These are phyloP conservation scores for Vanrija sp. DNA, from an alignment of 1,284 basidiomycete species.

Conservation along the genomic window DNA sequence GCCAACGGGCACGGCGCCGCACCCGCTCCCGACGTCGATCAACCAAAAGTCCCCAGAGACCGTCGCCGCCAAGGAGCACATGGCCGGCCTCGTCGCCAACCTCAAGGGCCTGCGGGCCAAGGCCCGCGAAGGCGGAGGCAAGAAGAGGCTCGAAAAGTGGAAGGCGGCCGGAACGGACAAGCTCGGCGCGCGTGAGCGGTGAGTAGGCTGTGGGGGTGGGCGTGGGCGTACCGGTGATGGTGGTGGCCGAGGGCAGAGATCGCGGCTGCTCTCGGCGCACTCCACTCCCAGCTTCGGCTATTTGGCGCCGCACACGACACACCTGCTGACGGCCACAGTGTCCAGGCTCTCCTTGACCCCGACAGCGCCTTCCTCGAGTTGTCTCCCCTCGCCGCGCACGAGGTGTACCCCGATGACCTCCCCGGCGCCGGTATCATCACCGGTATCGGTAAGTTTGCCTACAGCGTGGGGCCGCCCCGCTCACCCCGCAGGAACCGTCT, in stretches of 20 bases:
- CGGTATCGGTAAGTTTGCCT: slow-evolving; percentile 65
- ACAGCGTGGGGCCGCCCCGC: not conserved
- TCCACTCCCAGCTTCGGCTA: too few relatives aligned
- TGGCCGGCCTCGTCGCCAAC: slow-evolving; percentile 23
- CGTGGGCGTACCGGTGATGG: too few relatives aligned
- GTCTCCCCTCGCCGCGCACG: slow-evolving; percentile 78
- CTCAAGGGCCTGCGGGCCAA: slow-evolving; percentile 52
- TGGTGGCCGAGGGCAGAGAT: not conserved
- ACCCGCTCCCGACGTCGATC: slow-evolving; percentile 33
- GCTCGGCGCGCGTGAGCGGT: slow-evolving; percentile 83
- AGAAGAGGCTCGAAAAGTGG: slow-evolving; percentile 62
- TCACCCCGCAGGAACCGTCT: slow-evolving; percentile 52
- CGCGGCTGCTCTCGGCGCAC: too few relatives aligned
- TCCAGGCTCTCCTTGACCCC: slow-evolving; percentile 70
- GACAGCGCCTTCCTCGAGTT: slow-evolving; percentile 88
- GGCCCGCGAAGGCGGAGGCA: slow-evolving; percentile 50
- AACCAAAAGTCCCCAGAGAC: slow-evolving; percentile 25
- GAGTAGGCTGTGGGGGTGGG: too few relatives aligned
- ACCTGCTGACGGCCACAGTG: slow-evolving; percentile 47
- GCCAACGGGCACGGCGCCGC: slow-evolving; percentile 26
- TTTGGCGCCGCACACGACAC: not conserved
- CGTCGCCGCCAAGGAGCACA: slow-evolving; percentile 23
- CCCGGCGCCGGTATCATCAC: slow-evolving; percentile 90
- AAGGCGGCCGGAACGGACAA: slow-evolving; percentile 76
- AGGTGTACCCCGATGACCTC: slow-evolving; percentile 76